Conservation (phyloP, 108 stramenopile genomes). For the Cyclotella kingstonii region DNA sequence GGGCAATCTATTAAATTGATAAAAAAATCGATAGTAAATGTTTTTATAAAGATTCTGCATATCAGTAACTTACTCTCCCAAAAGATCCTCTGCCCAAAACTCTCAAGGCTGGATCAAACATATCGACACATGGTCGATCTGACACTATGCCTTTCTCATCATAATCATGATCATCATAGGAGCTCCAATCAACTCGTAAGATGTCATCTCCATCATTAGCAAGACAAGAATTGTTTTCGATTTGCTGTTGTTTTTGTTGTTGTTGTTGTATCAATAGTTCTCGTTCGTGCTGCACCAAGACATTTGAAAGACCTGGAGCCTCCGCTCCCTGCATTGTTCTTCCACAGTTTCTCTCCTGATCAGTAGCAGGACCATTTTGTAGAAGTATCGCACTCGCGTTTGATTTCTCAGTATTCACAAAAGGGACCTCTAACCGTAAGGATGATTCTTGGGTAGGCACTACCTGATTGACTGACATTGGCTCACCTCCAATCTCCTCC, state of each 20-base stretch:
- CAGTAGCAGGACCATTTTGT: no score
- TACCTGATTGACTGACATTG: neutral
- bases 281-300: neutral
- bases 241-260: slow-evolving; percentile 12
- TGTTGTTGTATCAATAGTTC: neutral
- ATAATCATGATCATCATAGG: slow-evolving; percentile 10
- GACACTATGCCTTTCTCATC: neutral
- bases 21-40: neutral
- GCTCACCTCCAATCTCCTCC: slow-evolving; percentile 10
- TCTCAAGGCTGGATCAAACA: slow-evolving; percentile 78
- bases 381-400: no score
- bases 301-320: neutral
- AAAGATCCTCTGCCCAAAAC: slow-evolving; percentile 91
- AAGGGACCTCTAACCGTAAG: no score
- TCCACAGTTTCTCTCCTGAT: no score
- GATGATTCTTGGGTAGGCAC: no score
- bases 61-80: slow-evolving; percentile 69
- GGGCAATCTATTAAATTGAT: neutral
- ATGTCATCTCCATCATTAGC: neutral
- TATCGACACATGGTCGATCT: slow-evolving; percentile 75
- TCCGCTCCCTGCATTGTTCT: neutral
- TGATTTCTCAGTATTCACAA: no score
- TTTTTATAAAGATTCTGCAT: neutral
- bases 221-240: neutral
- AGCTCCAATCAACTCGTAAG: slow-evolving; percentile 3